phyloP scores from a whole-genome alignment of 2,329 filamentous ascomycete genomes.

The Colletotrichum camelliae region DNA sequence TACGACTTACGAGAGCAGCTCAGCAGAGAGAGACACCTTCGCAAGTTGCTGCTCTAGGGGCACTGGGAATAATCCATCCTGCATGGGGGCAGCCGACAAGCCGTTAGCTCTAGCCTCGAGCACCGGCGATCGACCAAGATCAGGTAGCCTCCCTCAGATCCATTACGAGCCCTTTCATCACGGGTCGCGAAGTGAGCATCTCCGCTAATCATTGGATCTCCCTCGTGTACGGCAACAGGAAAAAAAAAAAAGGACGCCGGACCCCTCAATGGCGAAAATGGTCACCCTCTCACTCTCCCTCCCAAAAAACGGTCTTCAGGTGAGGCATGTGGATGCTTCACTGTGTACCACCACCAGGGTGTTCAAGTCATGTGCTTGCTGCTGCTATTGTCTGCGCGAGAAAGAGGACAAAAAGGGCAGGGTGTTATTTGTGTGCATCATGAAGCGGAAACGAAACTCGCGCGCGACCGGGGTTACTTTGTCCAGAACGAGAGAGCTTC shows the following conservation, averaged over 20 bases:
- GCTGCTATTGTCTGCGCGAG: neutral
- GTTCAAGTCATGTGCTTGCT: neutral
- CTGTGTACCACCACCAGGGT: neutral
- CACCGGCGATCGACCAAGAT: neutral
- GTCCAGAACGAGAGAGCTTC: neutral
- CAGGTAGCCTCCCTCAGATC: neutral
- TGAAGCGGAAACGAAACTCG: slow-evolving; percentile 2
- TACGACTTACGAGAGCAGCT: neutral
- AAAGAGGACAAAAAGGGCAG: neutral
- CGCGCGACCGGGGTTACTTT: neutral
- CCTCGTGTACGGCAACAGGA: neutral
- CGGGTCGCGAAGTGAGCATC: neutral
- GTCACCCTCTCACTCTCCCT: neutral
- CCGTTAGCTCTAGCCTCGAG: neutral
- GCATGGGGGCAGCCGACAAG: neutral
- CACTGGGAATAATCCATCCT: neutral
- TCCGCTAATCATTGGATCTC: neutral
- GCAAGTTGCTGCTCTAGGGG: neutral
- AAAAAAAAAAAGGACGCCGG: neutral
- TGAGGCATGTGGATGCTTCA: neutral
- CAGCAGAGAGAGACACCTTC: neutral
- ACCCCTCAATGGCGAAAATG: neutral
- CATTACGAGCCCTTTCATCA: neutral
- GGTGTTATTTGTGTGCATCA: neutral
- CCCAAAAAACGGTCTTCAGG: neutral